Evolutionary conservation across 306 rosid species (phyloP), one percentile per base, ranked within the genome.

Genomic region (Luffa acutangula): DNA sequence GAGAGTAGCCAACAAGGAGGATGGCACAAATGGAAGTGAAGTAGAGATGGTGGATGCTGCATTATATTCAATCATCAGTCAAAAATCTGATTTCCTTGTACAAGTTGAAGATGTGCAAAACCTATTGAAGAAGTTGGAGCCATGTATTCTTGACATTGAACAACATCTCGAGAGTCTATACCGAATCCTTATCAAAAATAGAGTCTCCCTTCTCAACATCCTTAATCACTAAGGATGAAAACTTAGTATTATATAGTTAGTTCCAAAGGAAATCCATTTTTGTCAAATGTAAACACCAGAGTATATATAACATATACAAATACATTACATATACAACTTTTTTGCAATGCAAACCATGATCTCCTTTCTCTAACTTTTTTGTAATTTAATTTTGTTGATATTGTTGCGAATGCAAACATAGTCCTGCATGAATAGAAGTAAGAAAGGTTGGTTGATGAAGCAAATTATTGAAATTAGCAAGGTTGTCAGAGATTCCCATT

Each of bases 161-260:
- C 58, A 59, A 20, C 74, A 78, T 76, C 33, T 85, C 0, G 80
- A 80, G 34, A 43, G 54, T n/a, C 80, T 85, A 5, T 80, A 72
- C 42, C 58, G 80, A 51, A 80, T 14, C 59, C 63, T 85, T 14
- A 82, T 85, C 79, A 77, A 66, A 42, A 58, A 56, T 76, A 76
- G 86, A 82, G 73, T 80, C 10, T 83, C 82, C 1, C 75, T 85
- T 43, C 86, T 85, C 31, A 85, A 80, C 72, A 54, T 80, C 66
- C 49, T 85, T 36, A 83, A 83, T 46, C 33, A 86, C 71, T 80
- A 7, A 10, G 76, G 76, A 34, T 70, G 54, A 45, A 49, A 76
- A 20, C 20, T 4, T 64, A 36, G 49, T 66, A 5, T 41, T 51
- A 66, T 51, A 66, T 10, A 10, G 53, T 18, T 17, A 41, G 42